Conservation (phyloP, 108 stramenopile species). For the Cyclotella atomus region DNA sequence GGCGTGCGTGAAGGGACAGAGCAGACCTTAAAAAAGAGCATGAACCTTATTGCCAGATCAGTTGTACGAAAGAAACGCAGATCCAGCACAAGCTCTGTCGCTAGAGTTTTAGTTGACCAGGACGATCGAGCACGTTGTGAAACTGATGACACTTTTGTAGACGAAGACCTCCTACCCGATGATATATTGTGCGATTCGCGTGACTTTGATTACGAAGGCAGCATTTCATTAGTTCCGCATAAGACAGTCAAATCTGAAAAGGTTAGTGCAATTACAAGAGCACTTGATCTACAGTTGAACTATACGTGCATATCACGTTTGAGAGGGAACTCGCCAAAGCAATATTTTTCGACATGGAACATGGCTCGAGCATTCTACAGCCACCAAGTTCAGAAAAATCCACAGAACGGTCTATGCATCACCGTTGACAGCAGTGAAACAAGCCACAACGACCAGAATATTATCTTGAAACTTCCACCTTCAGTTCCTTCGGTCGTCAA, state of each 20-base stretch:
- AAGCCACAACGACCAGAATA: background rate
- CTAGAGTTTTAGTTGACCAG: background rate
- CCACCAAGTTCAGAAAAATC: too few relatives aligned
- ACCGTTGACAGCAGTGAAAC: background rate
- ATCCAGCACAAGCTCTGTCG: background rate
- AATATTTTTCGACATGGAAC: slow-evolving; percentile 29
- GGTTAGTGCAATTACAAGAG: too few relatives aligned
- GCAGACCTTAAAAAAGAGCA: slow-evolving; percentile 9
- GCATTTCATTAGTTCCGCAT: too few relatives aligned
- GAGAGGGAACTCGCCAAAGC: too few relatives aligned
- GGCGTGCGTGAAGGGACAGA: slow-evolving; percentile 6
- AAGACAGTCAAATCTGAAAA: too few relatives aligned
- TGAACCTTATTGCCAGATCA: slow-evolving; percentile 2
- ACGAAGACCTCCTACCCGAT: background rate
- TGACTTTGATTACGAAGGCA: too few relatives aligned
- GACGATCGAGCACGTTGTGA: too few relatives aligned
- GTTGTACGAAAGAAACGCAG: background rate
- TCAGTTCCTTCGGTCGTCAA: slow-evolving; percentile 16
- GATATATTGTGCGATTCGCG: too few relatives aligned
- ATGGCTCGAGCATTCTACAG: slow-evolving; percentile 17
- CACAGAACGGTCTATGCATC: too few relatives aligned
- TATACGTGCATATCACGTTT: too few relatives aligned
- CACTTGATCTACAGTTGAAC: too few relatives aligned
- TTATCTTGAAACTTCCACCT: slow-evolving; percentile 22
- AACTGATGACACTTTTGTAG: too few relatives aligned